Evolutionary conservation across 805 yeast species (phyloP), one percentile per base, ranked within the genome.

Genomic region (Cyberlindnera veronae): DNA sequence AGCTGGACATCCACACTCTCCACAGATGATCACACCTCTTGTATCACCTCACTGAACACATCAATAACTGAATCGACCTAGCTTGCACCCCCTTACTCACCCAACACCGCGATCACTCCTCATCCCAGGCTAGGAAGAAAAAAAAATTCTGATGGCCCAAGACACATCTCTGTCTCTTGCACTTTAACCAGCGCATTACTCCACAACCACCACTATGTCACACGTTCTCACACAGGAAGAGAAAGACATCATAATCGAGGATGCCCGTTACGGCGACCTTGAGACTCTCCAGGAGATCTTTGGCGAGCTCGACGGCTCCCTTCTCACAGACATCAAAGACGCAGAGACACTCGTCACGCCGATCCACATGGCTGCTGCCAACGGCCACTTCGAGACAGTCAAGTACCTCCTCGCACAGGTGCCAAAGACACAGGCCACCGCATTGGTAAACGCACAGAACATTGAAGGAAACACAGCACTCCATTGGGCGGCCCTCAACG

Each of bases 401-500:
- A 63, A 74, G 53, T 84, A 73, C 51, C 60, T 89, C 19, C 57
- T 88, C 23, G 65, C 74, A 0, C 55, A 77, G 21, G 42, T 80
- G 5, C 54, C 72, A 1, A 60, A 67, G 23, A 65, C 61, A 7
- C 72, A 77, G 9, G 76, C 77, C 13, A 62, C 58, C n/a, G 47
- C 51, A 13, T 61, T 75, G 29, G 71, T 79, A 15, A 73, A 77
- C 45, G 55, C 62, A 15, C 71, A 68, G 40, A 93, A 93, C 58
- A 84, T 77, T 36, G 77, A 84, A 16, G 99, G 98, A 2, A 93
- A 93, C 61, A 90, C 99, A 0, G 84, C 98, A 1, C 69, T 93
- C 48, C 98, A 93, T 61, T 93, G 99, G 99, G 97, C 98, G 1
- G 75, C 95, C 1, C 75, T 79, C 49, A 89, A 86, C 54, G 98